phyloP scores from a whole-genome alignment of 1,139 yeast genomes.

The Geotrichum candidum region DNA sequence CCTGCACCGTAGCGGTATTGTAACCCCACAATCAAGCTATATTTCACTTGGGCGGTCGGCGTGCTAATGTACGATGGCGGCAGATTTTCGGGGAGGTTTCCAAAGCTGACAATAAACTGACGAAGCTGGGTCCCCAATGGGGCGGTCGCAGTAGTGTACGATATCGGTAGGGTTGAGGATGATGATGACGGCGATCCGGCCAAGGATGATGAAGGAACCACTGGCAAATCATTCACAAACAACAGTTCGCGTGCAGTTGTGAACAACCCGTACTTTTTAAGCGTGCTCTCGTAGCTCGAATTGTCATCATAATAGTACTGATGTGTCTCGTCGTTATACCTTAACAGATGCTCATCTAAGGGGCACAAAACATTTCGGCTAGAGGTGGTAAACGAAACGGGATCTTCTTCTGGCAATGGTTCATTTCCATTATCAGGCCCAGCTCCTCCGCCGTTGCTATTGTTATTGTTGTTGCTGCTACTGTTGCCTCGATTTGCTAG shows the following conservation, averaged over 20 bases:
- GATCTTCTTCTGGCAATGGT: not conserved
- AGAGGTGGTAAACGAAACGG: not conserved
- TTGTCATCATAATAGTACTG: not conserved
- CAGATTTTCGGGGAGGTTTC: not conserved
- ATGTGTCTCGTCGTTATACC: not conserved
- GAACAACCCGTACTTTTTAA: not conserved
- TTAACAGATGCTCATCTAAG: not conserved
- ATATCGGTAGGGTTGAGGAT: not conserved
- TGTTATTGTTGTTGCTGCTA: not conserved
- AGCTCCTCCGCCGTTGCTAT: not conserved
- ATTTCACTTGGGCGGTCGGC: not conserved
- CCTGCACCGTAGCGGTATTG: not conserved
- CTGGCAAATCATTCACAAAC: not conserved
- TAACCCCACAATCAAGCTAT: not conserved
- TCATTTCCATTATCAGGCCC: no score
- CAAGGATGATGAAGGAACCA: not conserved
- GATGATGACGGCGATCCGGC: not conserved
- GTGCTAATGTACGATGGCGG: not conserved
- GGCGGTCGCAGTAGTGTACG: not conserved
- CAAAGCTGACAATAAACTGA: not conserved
- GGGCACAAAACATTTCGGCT: not conserved
- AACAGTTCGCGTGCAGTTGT: not conserved
- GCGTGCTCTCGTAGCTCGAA: not conserved
- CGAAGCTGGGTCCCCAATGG: not conserved
- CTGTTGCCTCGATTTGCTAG: not conserved